Conservation (phyloP, 495 filamentous ascomycete species). For the Clohesyomyces aquaticus region DNA sequence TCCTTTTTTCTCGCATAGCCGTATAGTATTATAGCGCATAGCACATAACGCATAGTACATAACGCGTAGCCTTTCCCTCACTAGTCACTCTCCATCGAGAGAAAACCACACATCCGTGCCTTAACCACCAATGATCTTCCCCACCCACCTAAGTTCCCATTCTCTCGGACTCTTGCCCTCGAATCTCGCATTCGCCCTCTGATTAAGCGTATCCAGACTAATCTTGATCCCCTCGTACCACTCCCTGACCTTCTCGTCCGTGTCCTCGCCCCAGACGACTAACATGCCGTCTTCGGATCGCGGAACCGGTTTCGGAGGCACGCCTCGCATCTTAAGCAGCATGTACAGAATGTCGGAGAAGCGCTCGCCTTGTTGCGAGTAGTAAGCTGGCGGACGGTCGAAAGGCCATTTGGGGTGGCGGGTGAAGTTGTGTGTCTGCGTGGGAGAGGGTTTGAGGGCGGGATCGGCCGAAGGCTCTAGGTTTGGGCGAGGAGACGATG, state of each 20-base stretch:
- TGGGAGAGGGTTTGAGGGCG: not conserved
- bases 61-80: too few relatives aligned
- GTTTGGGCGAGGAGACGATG: not conserved
- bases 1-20: too few relatives aligned
- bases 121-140: constrained; percentile 28
- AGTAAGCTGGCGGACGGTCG: constrained; percentile 65
- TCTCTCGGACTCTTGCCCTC: constrained; percentile 25
- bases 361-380: constrained; percentile 70
- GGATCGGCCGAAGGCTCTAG: not conserved
- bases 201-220: constrained; percentile 11
- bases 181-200: constrained; percentile 23
- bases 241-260: constrained; percentile 25
- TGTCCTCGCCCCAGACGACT: constrained; percentile 31
- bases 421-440: too few relatives aligned
- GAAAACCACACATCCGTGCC: too few relatives aligned
- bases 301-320: constrained; percentile 32
- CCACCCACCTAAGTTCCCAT: constrained; percentile 37
- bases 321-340: constrained; percentile 68
- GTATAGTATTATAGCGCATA: too few relatives aligned
- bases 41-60: too few relatives aligned
- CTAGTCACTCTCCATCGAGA: too few relatives aligned
- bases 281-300: constrained; percentile 28
- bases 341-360: constrained; percentile 74
- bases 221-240: constrained; percentile 37
- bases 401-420: constrained; percentile 64